These are phyloP conservation scores for Hymenoscyphus fructigenus DNA, from an alignment of 2,329 filamentous ascomycete species.

Conservation along the genomic window DNA sequence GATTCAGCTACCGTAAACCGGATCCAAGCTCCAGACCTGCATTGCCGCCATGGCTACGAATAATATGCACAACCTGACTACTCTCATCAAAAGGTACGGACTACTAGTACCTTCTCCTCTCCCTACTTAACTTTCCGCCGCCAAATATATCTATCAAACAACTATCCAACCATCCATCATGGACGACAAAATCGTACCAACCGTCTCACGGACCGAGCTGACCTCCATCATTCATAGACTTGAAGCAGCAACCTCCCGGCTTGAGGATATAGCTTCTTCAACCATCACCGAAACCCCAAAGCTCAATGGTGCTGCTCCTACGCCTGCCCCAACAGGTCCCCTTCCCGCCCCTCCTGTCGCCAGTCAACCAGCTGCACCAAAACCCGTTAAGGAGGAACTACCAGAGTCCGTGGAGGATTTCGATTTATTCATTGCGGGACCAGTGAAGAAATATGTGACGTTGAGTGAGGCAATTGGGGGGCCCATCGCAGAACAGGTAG, in stretches of 20 bases:
- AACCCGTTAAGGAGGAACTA: slow-evolving; percentile 51
- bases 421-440: slow-evolving; percentile 70
- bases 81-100: slow-evolving; percentile 98
- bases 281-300: slow-evolving; percentile 56
- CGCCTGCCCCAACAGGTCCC: slow-evolving; percentile 41
- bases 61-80: slow-evolving; percentile 95
- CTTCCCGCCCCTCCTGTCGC: slow-evolving; percentile 39
- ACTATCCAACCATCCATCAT: slow-evolving; percentile 20
- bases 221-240: slow-evolving; percentile 60
- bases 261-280: slow-evolving; percentile 92
- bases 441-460: slow-evolving; percentile 76
- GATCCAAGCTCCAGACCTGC: slow-evolving; percentile 24
- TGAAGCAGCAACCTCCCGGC: slow-evolving; percentile 91
- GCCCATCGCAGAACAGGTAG: slow-evolving; percentile 77
- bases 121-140: not conserved
- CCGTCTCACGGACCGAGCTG: slow-evolving; percentile 29
- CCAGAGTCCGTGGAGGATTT: slow-evolving; percentile 85
- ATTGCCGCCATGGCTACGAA: slow-evolving; percentile 62
- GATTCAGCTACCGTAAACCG: slow-evolving; percentile 19
- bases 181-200: slow-evolving; percentile 30
- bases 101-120: slow-evolving; percentile 36
- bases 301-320: slow-evolving; percentile 43
- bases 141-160: not conserved
- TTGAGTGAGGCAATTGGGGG: slow-evolving; percentile 77
- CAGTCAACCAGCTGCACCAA: slow-evolving; percentile 45